phyloP scores from a whole-genome alignment of 495 filamentous ascomycete species.

The Sordaria brevicollis region DNA sequence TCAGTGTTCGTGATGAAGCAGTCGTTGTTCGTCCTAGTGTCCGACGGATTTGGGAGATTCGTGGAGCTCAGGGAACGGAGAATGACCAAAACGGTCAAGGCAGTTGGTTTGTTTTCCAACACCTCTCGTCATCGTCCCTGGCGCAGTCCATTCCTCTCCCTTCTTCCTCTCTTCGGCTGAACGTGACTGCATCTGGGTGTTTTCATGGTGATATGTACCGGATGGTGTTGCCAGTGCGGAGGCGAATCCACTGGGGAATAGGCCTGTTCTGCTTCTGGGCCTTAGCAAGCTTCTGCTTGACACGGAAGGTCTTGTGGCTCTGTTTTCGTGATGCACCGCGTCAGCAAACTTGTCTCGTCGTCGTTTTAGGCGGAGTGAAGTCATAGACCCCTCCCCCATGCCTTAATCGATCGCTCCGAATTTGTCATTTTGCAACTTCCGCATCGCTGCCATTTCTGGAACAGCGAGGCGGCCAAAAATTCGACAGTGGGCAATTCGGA shows the following conservation, averaged over 20 bases:
- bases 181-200: not conserved
- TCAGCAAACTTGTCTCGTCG: conserved; percentile 6
- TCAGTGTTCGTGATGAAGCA: not conserved
- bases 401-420: not conserved
- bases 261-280: conserved; percentile 99
- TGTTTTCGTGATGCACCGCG: conserved; percentile 28
- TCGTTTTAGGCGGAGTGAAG: not conserved
- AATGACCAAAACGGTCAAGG: too few relatives aligned
- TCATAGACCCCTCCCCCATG: conserved; percentile 2
- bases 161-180: not conserved
- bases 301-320: conserved; percentile 98
- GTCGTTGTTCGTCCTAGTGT: not conserved
- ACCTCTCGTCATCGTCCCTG: not conserved
- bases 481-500: not conserved
- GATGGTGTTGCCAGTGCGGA: conserved; percentile 97
- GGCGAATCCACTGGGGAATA: conserved; percentile 98
- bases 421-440: not conserved
- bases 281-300: conserved; percentile 99
- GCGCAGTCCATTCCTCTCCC: not conserved
- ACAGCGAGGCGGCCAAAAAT: not conserved
- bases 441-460: not conserved
- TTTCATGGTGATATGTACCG: conserved; percentile 47
- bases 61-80: not conserved
- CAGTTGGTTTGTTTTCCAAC: not conserved
- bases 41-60: not conserved